Base-by-base conservation (phyloP, 1,139 yeast genomes). In the Saccharomyces hybrid region DNA sequence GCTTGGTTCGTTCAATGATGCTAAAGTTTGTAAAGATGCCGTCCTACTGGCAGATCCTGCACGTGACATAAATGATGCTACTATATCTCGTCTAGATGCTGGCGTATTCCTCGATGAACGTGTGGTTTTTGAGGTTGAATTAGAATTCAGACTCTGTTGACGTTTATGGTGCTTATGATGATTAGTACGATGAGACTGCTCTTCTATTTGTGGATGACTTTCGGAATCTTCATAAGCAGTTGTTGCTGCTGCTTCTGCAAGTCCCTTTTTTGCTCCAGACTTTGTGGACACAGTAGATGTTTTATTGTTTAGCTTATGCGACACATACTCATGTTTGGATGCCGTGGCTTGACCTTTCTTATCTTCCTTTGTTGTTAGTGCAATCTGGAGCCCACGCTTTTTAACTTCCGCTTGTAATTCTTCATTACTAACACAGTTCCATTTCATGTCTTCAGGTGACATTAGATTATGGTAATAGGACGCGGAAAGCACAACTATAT, bases 1-100 rank as follows among this genome's bases (percentile, higher is more conserved):
- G 49, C 83, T 81, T 53, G 80, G 81, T 60, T 85, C 93, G 3
- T 86, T 82, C 47, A 86, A 72, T 0, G 93, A 84, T 3, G 84
- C 84, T 66, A 83, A 78, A 0, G 52, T 30, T 30, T 50, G 46
- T 6, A 50, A 25, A n/a, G 49, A 44, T 42, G 38, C 49, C n/a
- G 47, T 26, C 13, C 49, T 44, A 30, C 44, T 49, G 23, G 34
- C 44, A 3, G 52, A 50, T 11, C 49, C 26, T 23, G 52, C 32
- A 30, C 49, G 52, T 47, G 46, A 30, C 46, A 50, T 44, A 13
- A 30, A 28, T 14, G 52, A 48, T 44, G 20, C 47, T 32, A 13
- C 13, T 11, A 34, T n/a, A 6, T 26, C 47, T n/a, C 49, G 30
- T 26, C 34, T 50, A 5, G 28, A 25, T 11, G 26, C 13, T 30